Evolutionary conservation across 768 basidiomycete genomes (phyloP), one percentile per base, ranked within the genome.

Genomic region (Rickenella mellea): DNA sequence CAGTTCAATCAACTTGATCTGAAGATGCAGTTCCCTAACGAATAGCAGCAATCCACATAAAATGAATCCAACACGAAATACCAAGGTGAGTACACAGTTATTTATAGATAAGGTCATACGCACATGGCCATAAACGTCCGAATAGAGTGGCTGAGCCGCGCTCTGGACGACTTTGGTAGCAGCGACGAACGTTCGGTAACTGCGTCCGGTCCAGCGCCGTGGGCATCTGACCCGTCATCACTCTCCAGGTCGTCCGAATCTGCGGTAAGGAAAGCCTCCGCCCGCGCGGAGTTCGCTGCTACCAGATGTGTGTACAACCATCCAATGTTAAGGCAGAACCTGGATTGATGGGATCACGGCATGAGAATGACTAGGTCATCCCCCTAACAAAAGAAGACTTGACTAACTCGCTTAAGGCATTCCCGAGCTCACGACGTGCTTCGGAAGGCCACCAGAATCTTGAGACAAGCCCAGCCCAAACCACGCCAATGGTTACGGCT

Each of bases 391-490:
- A 21, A 11, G 30, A 39, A 21, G 1, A 54, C 52, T 39, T 25
- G 8, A 65, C 80, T 48, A 44, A 94, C 90, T 98, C 92, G 65
- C 89, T 83, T 5, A 98, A 69, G 0, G 78, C 82, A 47, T 78
- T 80, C 36, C 82, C 78, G 4, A 99, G 67, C 60, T 98, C 94
- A 29, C 85, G 68, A 35, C 94, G 68, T 0, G 96, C 96, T 54
- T 96, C 93, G 7, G 86, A 76, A 1, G 96, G 96, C 94, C 93
- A 98, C 86, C 92, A 91, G 48, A 83, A 83, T 36, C 89, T 69
- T 4, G 88, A 91, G 17, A 96, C 79, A 38, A 97, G 62, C 3
- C 81, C 74, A 0, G 92, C 92, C 86, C 88, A 98, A 1, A 93
- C 55, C 2, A 92, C 88, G 6, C 94, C 96, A 6, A 74, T 72